phyloP scores from a whole-genome alignment of 2,329 filamentous ascomycete genomes.

The Tolypocladium sp. region DNA sequence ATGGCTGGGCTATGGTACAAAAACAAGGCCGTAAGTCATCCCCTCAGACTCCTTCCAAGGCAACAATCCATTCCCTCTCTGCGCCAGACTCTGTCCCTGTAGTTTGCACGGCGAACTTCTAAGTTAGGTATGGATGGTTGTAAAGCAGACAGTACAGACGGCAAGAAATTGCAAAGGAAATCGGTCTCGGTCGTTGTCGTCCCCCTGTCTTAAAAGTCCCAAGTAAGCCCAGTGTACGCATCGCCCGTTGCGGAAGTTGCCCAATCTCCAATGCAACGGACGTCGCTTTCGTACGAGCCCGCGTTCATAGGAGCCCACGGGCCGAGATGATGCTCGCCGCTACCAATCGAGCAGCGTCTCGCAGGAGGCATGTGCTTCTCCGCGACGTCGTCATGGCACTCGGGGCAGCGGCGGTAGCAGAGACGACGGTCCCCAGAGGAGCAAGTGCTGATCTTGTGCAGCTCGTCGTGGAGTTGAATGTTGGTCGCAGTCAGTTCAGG shows the following conservation, averaged over 20 bases:
- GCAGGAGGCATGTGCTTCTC: neutral
- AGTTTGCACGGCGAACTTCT: neutral
- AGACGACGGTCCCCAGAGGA: neutral
- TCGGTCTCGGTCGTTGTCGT: neutral
- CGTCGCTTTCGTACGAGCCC: neutral
- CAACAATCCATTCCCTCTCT: neutral
- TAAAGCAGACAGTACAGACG: neutral
- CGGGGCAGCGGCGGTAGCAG: slow-evolving; percentile 1
- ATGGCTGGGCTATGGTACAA: neutral
- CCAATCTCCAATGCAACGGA: neutral
- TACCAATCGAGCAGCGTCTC: neutral
- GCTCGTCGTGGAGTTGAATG: slow-evolving; percentile 1
- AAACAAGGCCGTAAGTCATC: neutral
- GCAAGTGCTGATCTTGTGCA: neutral
- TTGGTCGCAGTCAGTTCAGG: slow-evolving; percentile 1
- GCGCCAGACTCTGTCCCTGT: neutral
- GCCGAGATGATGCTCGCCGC: neutral
- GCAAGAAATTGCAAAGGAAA: neutral
- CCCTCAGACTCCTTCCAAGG: neutral
- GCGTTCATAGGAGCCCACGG: neutral
- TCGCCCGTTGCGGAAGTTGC: neutral
- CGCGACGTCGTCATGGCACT: neutral
- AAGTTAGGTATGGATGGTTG: neutral
- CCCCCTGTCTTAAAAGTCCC: neutral
- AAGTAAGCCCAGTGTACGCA: neutral